Evolutionary conservation across 176 grass and related monocot species (phyloP).

Genomic region (Zea mays): Zm-B73-REFERENCE-NAM-5.0 NC_050099.1:211246501-211247000

Average conservation of each 20-base stretch:
- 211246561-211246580: neutral
- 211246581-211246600: neutral
- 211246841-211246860: too few species aligned
- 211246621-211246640: neutral
- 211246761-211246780: neutral
- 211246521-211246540: neutral
- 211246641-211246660: neutral
- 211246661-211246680: neutral
- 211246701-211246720: neutral
- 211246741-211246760: neutral
- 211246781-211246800: neutral
- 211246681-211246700: neutral
- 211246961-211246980: too few species aligned
- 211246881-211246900: too few species aligned
- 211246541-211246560: neutral
- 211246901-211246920: too few species aligned
- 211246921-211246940: too few species aligned
- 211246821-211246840: too few species aligned
- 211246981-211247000: too few species aligned
- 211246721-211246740: neutral
- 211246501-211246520: too few species aligned
- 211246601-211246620: neutral
- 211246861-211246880: too few species aligned
- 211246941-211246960: too few species aligned
- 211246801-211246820: too few species aligned